phyloP scores from a whole-genome alignment of 2,329 filamentous ascomycete species.

The Aspergillus floridensis region DNA sequence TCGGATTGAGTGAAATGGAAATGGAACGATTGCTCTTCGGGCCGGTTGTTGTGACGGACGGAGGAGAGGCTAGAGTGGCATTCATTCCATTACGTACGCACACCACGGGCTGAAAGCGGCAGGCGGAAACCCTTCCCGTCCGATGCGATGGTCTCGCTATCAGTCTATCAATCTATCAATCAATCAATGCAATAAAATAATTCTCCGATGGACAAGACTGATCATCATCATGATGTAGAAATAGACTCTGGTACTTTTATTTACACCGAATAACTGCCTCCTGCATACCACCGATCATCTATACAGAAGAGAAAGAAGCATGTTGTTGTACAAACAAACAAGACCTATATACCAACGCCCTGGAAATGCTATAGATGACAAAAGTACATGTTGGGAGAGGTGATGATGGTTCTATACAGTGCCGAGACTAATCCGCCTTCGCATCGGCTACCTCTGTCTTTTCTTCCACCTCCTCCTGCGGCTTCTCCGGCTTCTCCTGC shows the following conservation, averaged over 20 bases:
- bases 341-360: slow-evolving; percentile 2
- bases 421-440: background rate
- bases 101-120: slow-evolving; percentile 21
- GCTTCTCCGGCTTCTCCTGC: background rate
- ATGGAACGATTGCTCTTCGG: background rate
- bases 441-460: background rate
- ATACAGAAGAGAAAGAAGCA: background rate
- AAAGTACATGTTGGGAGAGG: background rate
- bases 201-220: background rate
- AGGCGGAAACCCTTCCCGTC: slow-evolving; percentile 16
- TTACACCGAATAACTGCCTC: too few relatives aligned
- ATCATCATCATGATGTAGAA: background rate
- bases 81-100: slow-evolving; percentile 31
- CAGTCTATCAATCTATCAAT: too few relatives aligned
- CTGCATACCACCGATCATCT: background rate
- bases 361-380: background rate
- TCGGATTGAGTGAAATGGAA: background rate
- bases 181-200: background rate
- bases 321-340: slow-evolving; percentile 4
- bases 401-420: background rate
- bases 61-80: slow-evolving; percentile 43
- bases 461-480: background rate
- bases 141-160: background rate
- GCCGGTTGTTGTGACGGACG: slow-evolving; percentile 17
- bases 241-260: too few relatives aligned